Conservation (phyloP, 441 rosid genomes). For the Gossypium gossypioides region DNA sequence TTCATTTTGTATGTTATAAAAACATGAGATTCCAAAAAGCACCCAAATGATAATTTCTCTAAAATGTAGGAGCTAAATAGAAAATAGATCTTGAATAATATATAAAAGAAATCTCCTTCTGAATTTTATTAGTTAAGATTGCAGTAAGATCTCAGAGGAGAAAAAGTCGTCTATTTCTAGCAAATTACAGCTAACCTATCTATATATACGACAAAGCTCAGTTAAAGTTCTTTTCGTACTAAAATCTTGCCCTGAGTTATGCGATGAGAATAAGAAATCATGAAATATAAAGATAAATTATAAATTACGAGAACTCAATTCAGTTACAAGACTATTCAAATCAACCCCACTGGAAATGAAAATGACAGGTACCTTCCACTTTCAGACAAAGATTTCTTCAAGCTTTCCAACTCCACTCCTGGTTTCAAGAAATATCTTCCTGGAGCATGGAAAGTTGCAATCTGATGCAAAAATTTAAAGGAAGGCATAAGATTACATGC, state of each 20-base stretch:
- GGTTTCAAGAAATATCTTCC: conserved; percentile 71
- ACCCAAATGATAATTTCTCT: background rate
- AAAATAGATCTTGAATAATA: background rate
- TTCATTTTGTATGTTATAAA: background rate
- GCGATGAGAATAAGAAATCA: background rate
- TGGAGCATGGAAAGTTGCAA: conserved; percentile 68
- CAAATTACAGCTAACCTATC: background rate
- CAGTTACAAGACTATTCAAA: background rate
- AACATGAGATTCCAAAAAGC: background rate
- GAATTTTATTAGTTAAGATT: background rate
- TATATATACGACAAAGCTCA: background rate
- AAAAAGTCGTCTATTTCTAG: background rate
- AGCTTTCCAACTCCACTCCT: conserved; percentile 52
- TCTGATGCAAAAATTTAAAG: conserved; percentile 48
- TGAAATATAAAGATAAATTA: conserved; percentile 3
- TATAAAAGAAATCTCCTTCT: background rate
- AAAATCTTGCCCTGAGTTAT: background rate
- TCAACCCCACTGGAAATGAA: conserved; percentile 11
- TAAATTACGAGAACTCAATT: background rate
- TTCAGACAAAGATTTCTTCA: conserved; percentile 54
- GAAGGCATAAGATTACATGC: conserved; percentile 22
- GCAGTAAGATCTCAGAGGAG: background rate
- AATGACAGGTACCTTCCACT: conserved; percentile 58
- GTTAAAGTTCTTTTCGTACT: background rate
- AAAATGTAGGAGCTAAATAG: background rate